phyloP scores from a whole-genome alignment of 2,329 filamentous ascomycete species.

The Fusarium odoratissimum region DNA sequence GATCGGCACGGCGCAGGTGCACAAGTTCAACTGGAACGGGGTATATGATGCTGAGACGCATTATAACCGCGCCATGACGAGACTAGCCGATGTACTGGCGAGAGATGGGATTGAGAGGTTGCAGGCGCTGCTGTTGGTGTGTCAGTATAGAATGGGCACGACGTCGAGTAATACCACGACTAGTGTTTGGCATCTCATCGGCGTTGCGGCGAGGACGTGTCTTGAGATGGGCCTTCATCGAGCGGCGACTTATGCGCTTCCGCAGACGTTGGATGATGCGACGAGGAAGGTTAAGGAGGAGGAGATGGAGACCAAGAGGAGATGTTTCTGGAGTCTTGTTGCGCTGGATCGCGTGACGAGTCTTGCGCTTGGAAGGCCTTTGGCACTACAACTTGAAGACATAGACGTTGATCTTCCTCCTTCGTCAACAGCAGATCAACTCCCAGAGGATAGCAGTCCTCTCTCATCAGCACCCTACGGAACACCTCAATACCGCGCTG shows the following conservation, averaged over 20 bases:
- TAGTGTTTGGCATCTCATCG: slow-evolving; percentile 59
- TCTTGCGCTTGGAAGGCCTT: slow-evolving; percentile 53
- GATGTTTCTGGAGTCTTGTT: slow-evolving; percentile 58
- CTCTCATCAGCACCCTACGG: slow-evolving; percentile 35
- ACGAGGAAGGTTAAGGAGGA: slow-evolving; percentile 17
- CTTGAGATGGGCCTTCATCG: slow-evolving; percentile 56
- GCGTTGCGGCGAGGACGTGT: slow-evolving; percentile 55
- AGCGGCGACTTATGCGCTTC: slow-evolving; percentile 49
- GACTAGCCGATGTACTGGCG: slow-evolving; percentile 52
- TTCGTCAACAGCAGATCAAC: slow-evolving; percentile 28
- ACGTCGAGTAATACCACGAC: slow-evolving; percentile 53
- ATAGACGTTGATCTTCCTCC: slow-evolving; percentile 53
- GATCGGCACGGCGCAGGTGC: slow-evolving; percentile 56
- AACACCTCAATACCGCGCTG: slow-evolving; percentile 40
- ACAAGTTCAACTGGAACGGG: slow-evolving; percentile 58
- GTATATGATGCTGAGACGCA: slow-evolving; percentile 57
- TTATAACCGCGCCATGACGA: slow-evolving; percentile 53
- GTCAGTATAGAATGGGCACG: slow-evolving; percentile 56
- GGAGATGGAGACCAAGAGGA: slow-evolving; percentile 50
- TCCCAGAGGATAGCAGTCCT: slow-evolving; percentile 24
- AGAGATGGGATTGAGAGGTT: slow-evolving; percentile 51
- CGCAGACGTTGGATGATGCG: not conserved
- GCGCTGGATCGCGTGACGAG: slow-evolving; percentile 53
- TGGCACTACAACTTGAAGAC: slow-evolving; percentile 56
- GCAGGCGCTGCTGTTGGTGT: slow-evolving; percentile 56